Conservation (phyloP, 1,284 basidiomycete species). For the Microbotryomycetes sp. region DNA sequence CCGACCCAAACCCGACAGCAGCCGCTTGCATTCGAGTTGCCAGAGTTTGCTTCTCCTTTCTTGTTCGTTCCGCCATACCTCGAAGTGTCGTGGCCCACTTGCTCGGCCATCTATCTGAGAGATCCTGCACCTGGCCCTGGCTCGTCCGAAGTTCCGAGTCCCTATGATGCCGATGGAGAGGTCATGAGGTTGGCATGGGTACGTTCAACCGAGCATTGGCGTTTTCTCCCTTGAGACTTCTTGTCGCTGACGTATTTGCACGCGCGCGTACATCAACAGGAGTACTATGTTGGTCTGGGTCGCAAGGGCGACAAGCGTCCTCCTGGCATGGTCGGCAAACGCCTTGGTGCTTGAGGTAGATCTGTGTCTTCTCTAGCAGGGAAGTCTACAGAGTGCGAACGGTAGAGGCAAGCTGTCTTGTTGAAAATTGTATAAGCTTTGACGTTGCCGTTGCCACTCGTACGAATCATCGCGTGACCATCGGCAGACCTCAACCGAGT, state of each 20-base stretch:
- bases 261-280: conserved; percentile 3
- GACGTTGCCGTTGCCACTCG: no score
- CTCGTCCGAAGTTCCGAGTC: conserved; percentile 87
- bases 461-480: no score
- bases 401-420: no score
- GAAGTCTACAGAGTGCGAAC: no score
- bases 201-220: background rate
- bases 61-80: conserved; percentile 94
- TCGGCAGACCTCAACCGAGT: no score
- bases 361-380: no score
- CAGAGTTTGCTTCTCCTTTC: conserved; percentile 79
- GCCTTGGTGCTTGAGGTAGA: conserved; percentile 28
- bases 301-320: conserved; percentile 28
- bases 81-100: conserved; percentile 82
- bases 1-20: conserved; percentile 21
- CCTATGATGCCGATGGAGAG: conserved; percentile 87
- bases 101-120: conserved; percentile 87
- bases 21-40: conserved; percentile 61
- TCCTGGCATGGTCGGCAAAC: conserved; percentile 7
- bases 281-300: conserved; percentile 26
- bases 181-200: conserved; percentile 75
- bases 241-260: background rate
- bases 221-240: background rate
- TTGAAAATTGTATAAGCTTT: no score
- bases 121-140: conserved; percentile 90